Percentiles rank a stretch among this genome's conserved stretches.
These are phyloP conservation scores for Crithidia sp. DNA, from an alignment of 208 protist species.

Conservation along the genomic window DNA sequence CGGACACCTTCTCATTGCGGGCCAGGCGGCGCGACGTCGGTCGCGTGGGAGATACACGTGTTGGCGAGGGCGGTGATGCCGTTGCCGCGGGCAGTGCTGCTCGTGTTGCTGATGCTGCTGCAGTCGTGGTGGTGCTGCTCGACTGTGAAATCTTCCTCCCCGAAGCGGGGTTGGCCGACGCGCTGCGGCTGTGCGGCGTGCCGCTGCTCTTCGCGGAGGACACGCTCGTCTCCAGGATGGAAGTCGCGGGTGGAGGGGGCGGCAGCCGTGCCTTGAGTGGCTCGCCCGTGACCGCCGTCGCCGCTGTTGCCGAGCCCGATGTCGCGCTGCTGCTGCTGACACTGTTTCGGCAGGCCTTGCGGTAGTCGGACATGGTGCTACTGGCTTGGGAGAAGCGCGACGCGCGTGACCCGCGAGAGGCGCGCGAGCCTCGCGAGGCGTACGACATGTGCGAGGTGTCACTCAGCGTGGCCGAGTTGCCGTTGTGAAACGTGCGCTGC, in stretches of 20 bases:
- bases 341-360: background rate
- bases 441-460: background rate
- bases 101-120: background rate
- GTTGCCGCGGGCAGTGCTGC: too few relatives aligned
- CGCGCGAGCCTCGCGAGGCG: too few relatives aligned
- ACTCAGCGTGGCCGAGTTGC: conserved; percentile 3
- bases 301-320: background rate
- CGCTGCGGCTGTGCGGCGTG: background rate
- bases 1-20: too few relatives aligned
- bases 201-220: background rate
- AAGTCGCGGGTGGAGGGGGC: background rate
- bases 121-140: background rate
- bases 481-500: background rate
- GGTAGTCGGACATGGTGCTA: conserved; percentile 9
- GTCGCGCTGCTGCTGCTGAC: background rate
- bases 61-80: background rate
- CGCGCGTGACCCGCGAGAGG: too few relatives aligned
- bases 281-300: background rate
- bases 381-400: background rate
- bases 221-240: background rate
- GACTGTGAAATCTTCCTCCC: background rate
- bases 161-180: background rate
- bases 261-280: background rate
- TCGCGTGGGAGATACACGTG: background rate
- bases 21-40: background rate